Conservation (phyloP, 441 rosid species). For the Capsella rubella region DNA sequence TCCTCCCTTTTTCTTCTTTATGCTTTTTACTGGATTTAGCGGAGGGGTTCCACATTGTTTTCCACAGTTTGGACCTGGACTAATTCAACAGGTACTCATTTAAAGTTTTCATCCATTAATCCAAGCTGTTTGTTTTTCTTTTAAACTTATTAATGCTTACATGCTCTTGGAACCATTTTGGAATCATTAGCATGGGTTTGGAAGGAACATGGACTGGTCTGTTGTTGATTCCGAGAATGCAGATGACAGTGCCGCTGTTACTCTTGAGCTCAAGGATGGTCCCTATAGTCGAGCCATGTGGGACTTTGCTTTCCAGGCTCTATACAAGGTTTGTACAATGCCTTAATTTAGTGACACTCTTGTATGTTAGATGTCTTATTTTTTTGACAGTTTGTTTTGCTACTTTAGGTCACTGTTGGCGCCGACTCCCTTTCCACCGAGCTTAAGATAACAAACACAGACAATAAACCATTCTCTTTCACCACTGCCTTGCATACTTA, state of each 20-base stretch:
- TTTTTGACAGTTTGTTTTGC: slow-evolving; percentile 23
- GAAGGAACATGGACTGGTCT: slow-evolving; percentile 96
- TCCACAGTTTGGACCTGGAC: slow-evolving; percentile 98
- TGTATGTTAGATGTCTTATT: slow-evolving; percentile 2
- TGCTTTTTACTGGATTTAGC: slow-evolving; percentile 50
- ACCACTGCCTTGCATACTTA: slow-evolving; percentile 86
- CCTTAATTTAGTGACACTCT: neutral
- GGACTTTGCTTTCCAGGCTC: slow-evolving; percentile 89
- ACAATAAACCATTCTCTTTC: slow-evolving; percentile 82
- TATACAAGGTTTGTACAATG: slow-evolving; percentile 62
- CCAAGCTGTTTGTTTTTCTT: slow-evolving; percentile 23
- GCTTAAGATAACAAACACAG: slow-evolving; percentile 75
- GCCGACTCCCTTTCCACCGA: slow-evolving; percentile 82
- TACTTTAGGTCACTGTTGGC: slow-evolving; percentile 65
- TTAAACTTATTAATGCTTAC: slow-evolving; percentile 6
- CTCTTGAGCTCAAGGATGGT: slow-evolving; percentile 85
- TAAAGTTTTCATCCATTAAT: neutral
- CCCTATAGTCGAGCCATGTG: slow-evolving; percentile 93
- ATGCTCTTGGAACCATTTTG: slow-evolving; percentile 21
- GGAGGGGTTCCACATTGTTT: slow-evolving; percentile 99
- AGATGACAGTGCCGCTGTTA: slow-evolving; percentile 68
- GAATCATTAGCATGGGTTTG: slow-evolving; percentile 85
- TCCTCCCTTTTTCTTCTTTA: neutral
- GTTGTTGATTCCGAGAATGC: slow-evolving; percentile 63
- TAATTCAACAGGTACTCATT: slow-evolving; percentile 77